Conservation (phyloP, 1,139 yeast genomes). For the Kazachstania sp. region DNA sequence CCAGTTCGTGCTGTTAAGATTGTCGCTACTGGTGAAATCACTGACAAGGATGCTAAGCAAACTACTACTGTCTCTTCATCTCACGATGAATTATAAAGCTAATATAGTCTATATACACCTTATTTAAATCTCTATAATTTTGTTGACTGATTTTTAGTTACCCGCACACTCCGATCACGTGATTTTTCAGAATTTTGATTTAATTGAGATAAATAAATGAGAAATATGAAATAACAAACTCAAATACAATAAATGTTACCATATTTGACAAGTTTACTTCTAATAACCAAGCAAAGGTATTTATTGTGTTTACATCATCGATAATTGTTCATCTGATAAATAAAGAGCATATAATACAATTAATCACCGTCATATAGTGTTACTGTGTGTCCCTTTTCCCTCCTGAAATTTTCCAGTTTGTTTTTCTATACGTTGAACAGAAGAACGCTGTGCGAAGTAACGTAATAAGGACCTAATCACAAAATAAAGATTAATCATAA, state of each 20-base stretch:
- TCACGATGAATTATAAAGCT: background rate
- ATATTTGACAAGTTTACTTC: too few relatives aligned
- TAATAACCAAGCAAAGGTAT: too few relatives aligned
- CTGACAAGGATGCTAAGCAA: background rate
- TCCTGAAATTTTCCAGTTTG: too few relatives aligned
- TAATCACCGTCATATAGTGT: too few relatives aligned
- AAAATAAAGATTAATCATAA: background rate
- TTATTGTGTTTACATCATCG: too few relatives aligned
- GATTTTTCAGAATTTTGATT: background rate
- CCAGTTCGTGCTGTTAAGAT: constrained; percentile 48
- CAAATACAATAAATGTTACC: too few relatives aligned
- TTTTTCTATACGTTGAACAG: background rate
- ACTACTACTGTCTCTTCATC: background rate
- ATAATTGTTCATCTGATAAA: too few relatives aligned
- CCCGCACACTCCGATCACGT: background rate
- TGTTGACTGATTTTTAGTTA: background rate
- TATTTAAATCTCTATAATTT: background rate
- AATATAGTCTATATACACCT: too few relatives aligned
- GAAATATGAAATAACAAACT: background rate
- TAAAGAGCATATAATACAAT: too few relatives aligned
- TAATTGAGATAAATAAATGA: background rate
- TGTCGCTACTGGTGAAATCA: constrained; percentile 27
- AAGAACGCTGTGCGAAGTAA: background rate
- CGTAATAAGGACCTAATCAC: background rate
- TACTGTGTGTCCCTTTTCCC: too few relatives aligned